Base-by-base conservation (phyloP, 306 rosid species). In the Cucumis cinereus region DNA sequence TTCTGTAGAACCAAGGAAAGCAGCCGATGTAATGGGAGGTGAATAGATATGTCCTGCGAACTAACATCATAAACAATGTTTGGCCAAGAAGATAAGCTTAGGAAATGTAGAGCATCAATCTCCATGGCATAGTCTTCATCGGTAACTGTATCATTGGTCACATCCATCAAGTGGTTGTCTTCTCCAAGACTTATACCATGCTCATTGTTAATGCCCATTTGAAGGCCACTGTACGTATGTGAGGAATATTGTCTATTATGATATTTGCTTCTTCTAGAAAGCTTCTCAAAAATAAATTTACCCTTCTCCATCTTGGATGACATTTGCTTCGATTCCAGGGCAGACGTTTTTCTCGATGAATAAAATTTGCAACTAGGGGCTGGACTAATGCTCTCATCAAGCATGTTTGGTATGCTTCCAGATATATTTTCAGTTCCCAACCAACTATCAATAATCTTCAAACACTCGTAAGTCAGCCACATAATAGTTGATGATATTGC, bases 41-140 rank as follows among this genome's bases (percentile, higher is more conserved):
- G 99, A 77, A 90, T 79, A 55, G 98, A 95, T 78, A 95, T 81
- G 74, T 90, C 96, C 84, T 90, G 97, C 1, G 81, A 89, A 81
- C 97, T 95, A 83, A 89, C 97, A 86, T 95, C 93, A 81, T 89
- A 90, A 35, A 74, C 81, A 86, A 92, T 92, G 26, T 87, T 87
- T 24, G 97, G 97, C 99, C 99, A 95, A 82, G 88, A 92, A 60
- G 97, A 77, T 73, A 63, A 83, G 82, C 92, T 89, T 70, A 95
- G 82, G 80, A 83, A 72, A 68, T 71, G 89, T 10, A 87, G 81
- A 64, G 85, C 85, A 77, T 86, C 93, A 53, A 81, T 55, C 66
- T 83, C 98, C 77, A 76, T 62, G 13, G 89, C 75, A 82, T 78
- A 73, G 85, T 90, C 95, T 81, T 94, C 97, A 88, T 86, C 82